Base-by-base conservation (phyloP, 2,329 filamentous ascomycete species). In the Anthostomella pinea region DNA sequence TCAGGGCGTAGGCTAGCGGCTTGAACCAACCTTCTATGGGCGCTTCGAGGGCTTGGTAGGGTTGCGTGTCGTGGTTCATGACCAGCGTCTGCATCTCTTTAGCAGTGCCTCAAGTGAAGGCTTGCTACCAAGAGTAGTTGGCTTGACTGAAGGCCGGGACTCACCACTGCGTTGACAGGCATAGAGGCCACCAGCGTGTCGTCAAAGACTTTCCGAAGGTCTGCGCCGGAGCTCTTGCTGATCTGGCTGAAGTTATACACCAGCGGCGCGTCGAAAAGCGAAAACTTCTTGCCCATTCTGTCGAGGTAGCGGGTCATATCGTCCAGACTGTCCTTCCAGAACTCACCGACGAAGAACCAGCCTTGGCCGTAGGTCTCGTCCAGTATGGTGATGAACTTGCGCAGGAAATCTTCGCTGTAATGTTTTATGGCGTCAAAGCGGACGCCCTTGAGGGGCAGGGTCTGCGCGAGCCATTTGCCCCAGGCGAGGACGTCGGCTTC, bases 321-420 rank as follows among this genome's bases (percentile, higher is more conserved):
- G 13, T 68, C 54, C 0, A 74, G 60, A 37, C 83, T 73, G 30
- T 72, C 74, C 20, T 72, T 72, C 81, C 82, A 87, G 56, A 81
- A 85, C 52, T 87, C 83, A 8, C 80, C 83, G 1, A 87, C 75
- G 11, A 85, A 64, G 52, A 85, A 82, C 59, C 79, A 78, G 8
- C 73, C 62, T 9, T 68, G 61, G 3, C 73, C 73, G 6, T 56
- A 52, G 1, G 38, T 39, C 8, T 40, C 25, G 29, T 49, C 38
- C n/a, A 62, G 43, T 24, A 54, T 48, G 1, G 16, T 30, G 6
- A 62, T 29, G 4, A 62, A 49, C 16, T 59, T 54, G 6, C 54
- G 51, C 29, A 56, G 34, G 30, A 63, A 64, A n/a, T 35, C 33
- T 11, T 54, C 54, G 15, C 55, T 59, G 42, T 58, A 63, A 43